These are phyloP conservation scores for Penicillium nucicola DNA, from an alignment of 495 filamentous ascomycete species.

Conservation along the genomic window DNA sequence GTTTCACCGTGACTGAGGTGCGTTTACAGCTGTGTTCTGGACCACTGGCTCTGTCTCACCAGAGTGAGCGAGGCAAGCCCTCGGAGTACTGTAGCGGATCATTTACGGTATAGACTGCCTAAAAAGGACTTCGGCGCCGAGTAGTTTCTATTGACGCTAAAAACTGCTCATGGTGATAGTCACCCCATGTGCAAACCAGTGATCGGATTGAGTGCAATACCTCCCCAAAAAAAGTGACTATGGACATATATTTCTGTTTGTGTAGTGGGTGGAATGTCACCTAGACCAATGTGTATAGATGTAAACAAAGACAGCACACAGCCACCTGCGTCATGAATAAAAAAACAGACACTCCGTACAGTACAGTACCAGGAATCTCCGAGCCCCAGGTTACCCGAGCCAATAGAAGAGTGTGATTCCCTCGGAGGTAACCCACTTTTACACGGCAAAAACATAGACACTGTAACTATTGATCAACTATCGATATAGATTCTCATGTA, in stretches of 20 bases:
- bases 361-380: neutral
- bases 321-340: slow-evolving; percentile 20
- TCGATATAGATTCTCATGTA: too few relatives aligned
- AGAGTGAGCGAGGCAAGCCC: neutral
- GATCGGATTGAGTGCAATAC: neutral
- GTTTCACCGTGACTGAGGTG: neutral
- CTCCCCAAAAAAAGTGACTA: neutral
- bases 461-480: neutral
- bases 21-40: neutral
- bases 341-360: neutral
- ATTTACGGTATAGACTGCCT: neutral
- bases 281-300: neutral
- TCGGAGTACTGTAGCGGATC: neutral
- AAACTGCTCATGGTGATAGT: neutral
- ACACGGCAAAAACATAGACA: neutral
- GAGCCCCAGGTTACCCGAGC: neutral
- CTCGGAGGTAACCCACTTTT: neutral
- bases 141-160: neutral
- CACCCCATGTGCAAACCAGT: neutral
- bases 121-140: neutral
- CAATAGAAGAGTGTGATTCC: neutral
- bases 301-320: slow-evolving; percentile 11
- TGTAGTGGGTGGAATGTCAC: slow-evolving; percentile 9
- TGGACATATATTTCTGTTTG: neutral
- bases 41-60: neutral